Percentiles rank a stretch among this genome's conserved stretches.
phyloP scores from a whole-genome alignment of 2,329 filamentous ascomycete species.

The Colletotrichum aenigma region DNA sequence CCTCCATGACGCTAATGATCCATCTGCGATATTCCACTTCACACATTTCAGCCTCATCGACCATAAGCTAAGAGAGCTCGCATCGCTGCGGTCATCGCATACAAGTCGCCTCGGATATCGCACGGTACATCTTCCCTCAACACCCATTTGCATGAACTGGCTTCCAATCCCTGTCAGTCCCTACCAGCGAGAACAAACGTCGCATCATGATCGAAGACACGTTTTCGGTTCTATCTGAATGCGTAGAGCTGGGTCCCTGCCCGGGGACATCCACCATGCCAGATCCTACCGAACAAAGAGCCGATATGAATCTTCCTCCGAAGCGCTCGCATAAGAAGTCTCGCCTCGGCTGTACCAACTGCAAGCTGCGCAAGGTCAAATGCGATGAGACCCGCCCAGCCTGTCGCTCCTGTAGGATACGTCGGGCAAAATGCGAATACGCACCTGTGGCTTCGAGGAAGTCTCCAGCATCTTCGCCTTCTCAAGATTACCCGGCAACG shows the following conservation, averaged over 20 bases:
- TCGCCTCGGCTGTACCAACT: slow-evolving; percentile 1
- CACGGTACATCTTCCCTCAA: background rate
- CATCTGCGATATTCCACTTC: background rate
- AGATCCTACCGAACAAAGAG: background rate
- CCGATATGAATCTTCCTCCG: background rate
- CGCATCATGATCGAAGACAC: background rate
- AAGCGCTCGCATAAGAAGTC: background rate
- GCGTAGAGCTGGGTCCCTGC: background rate
- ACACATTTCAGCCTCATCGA: background rate
- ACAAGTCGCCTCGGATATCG: background rate
- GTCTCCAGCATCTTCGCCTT: background rate
- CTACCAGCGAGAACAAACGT: background rate
- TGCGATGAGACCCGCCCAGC: slow-evolving; percentile 29
- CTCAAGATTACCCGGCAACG: background rate
- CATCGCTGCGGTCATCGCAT: background rate
- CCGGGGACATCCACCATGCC: background rate
- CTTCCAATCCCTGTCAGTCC: background rate
- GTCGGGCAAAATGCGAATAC: background rate
- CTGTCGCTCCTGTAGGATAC: slow-evolving; percentile 1
- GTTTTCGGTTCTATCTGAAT: background rate
- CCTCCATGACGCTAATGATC: background rate
- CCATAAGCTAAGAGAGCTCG: background rate
- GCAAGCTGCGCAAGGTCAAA: slow-evolving; percentile 29
- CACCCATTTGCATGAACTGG: background rate
- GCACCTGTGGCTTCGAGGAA: background rate